phyloP scores from a whole-genome alignment of 257 asterid species.

The Eucommia ulmoides region DNA sequence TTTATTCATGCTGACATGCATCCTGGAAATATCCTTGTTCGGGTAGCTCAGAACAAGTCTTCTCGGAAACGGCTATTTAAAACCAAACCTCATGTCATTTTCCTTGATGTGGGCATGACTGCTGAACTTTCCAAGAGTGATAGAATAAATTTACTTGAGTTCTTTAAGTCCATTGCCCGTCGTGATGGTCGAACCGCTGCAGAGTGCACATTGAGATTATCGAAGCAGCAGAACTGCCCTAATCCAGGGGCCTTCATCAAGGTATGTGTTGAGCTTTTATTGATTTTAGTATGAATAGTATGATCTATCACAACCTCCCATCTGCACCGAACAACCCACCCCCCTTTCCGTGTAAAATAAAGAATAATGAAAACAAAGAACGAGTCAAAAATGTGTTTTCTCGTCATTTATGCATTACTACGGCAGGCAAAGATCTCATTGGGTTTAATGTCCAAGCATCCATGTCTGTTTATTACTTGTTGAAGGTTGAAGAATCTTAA shows the following conservation, averaged over 20 bases:
- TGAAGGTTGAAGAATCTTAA: too few species aligned
- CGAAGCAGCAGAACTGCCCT: conserved; percentile 1
- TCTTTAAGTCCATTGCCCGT: neutral
- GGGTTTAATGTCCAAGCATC: too few species aligned
- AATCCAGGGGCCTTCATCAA: neutral
- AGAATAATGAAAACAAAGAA: too few species aligned
- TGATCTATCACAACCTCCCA: too few species aligned
- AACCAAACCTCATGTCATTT: neutral
- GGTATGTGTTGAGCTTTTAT: neutral
- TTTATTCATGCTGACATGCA: conserved; percentile 4
- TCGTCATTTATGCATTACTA: too few species aligned
- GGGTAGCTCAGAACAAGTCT: neutral
- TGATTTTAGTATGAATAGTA: neutral
- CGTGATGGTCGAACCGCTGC: conserved; percentile 1
- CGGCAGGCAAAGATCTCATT: too few species aligned
- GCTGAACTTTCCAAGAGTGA: neutral
- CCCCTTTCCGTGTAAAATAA: too few species aligned
- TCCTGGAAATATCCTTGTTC: conserved; percentile 3
- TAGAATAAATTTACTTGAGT: neutral
- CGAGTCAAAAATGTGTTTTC: too few species aligned
- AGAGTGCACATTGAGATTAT: neutral
- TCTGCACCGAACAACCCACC: too few species aligned
- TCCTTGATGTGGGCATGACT: conserved; percentile 4
- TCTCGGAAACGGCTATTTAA: neutral
- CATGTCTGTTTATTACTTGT: too few species aligned